Conservation (phyloP, 768 basidiomycete species). For the Hygrocybe punicea region DNA sequence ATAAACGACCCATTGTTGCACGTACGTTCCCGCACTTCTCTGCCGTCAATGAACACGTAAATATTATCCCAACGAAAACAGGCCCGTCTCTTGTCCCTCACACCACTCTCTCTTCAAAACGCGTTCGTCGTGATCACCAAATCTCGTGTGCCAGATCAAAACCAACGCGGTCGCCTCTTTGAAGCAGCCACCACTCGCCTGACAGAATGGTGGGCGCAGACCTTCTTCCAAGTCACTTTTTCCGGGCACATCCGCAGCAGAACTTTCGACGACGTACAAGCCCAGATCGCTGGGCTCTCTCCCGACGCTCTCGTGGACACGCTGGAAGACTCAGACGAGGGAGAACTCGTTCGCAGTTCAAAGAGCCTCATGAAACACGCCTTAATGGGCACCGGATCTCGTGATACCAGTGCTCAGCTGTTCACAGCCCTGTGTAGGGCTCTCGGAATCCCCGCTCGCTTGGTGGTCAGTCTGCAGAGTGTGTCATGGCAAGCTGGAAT, state of each 20-base stretch:
- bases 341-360: constrained; percentile 66
- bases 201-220: constrained; percentile 77
- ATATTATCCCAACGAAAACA: constrained; percentile 29
- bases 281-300: constrained; percentile 32
- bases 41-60: not conserved
- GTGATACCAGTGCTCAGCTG: constrained; percentile 85
- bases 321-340: constrained; percentile 46
- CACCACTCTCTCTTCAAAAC: constrained; percentile 76
- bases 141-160: constrained; percentile 72
- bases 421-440: constrained; percentile 89
- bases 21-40: constrained; percentile 43
- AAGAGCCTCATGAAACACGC: constrained; percentile 95
- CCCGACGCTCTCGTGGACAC: constrained; percentile 5
- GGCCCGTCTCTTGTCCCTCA: constrained; percentile 86
- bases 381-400: constrained; percentile 70
- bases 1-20: constrained; percentile 79
- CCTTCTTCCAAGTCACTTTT: constrained; percentile 62
- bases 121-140: constrained; percentile 80
- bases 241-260: constrained; percentile 69
- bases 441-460: constrained; percentile 78
- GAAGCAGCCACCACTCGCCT: constrained; percentile 75
- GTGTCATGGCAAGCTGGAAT: constrained; percentile 81
- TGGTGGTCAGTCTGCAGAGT: constrained; percentile 88
- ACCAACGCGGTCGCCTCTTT: constrained; percentile 82
- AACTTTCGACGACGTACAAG: constrained; percentile 73